A percentile compares a stretch with the other conserved stretches of the same genome.
phyloP scores from a whole-genome alignment of 768 basidiomycete species.

The Crassisporium funariophilum region DNA sequence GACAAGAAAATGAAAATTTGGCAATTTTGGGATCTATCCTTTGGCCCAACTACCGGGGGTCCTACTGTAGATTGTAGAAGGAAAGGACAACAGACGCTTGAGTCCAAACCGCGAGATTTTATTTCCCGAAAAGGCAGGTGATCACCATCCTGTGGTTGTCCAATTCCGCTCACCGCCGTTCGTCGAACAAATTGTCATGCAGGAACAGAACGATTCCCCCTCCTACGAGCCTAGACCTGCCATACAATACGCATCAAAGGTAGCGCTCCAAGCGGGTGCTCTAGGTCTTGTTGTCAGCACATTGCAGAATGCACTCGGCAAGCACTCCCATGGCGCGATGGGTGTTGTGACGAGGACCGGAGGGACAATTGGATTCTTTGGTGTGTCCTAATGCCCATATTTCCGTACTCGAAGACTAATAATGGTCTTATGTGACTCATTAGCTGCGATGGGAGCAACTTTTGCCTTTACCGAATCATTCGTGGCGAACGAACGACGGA shows the following conservation, averaged over 20 bases:
- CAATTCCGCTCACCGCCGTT: conserved; percentile 32
- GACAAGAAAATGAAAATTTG: not conserved
- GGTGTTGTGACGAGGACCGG: conserved; percentile 89
- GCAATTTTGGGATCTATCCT: not conserved
- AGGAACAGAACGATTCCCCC: conserved; percentile 27
- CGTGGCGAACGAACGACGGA: conserved; percentile 79
- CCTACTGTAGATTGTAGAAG: too few species aligned
- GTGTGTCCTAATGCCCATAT: conserved; percentile 46
- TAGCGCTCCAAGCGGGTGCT: conserved; percentile 64
- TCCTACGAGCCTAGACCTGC: conserved; percentile 53
- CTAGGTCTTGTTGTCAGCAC: conserved; percentile 70
- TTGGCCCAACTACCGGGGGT: not conserved
- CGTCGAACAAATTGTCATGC: conserved; percentile 37
- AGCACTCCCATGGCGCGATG: conserved; percentile 76
- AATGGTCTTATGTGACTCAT: conserved; percentile 3
- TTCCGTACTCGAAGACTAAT: not conserved
- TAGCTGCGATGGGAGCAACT: conserved; percentile 88
- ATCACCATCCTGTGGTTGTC: conserved; percentile 23
- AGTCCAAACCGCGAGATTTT: too few species aligned
- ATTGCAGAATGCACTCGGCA: conserved; percentile 77
- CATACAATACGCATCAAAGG: conserved; percentile 54
- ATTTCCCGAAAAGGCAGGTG: conserved; percentile 33
- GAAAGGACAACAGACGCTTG: too few species aligned
- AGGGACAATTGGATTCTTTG: conserved; percentile 89
- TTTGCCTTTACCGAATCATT: conserved; percentile 82